Evolutionary conservation across 75 land plant genomes (phyloP).

Genomic region (Pinus albicaulis): DNA sequence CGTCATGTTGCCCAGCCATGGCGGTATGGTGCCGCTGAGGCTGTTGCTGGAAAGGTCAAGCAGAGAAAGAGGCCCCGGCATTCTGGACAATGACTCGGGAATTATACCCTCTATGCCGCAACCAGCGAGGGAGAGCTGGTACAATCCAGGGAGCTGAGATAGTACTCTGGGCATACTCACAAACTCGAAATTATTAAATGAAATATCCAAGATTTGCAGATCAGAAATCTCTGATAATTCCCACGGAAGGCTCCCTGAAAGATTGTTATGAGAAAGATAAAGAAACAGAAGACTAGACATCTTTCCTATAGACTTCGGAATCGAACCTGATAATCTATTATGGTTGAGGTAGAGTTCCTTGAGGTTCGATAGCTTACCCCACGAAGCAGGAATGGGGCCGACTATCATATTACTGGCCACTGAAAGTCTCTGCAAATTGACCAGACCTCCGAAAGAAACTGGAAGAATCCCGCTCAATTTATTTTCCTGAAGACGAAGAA

Average conservation of each 20-base stretch:
- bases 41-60: constrained; percentile 40
- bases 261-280: constrained; percentile 67
- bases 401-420: constrained; percentile 38
- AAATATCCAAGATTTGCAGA: constrained; percentile 29
- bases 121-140: constrained; percentile 18
- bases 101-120: constrained; percentile 24
- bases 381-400: constrained; percentile 58
- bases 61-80: constrained; percentile 14
- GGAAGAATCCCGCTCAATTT: constrained; percentile 6
- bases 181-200: constrained; percentile 26
- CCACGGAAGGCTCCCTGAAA: constrained; percentile 53
- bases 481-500: neutral
- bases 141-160: constrained; percentile 19
- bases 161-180: constrained; percentile 16
- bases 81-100: constrained; percentile 10
- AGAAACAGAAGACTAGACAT: constrained; percentile 36
- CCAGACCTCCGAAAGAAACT: neutral
- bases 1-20: constrained; percentile 28
- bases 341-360: constrained; percentile 60
- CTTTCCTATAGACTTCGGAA: constrained; percentile 44
- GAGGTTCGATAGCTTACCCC: constrained; percentile 38
- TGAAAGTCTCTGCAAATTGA: neutral
- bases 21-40: constrained; percentile 27
- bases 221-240: constrained; percentile 26
- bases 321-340: constrained; percentile 59